Evolutionary conservation across 2,329 filamentous ascomycete genomes (phyloP).

Genomic region (Ampelomyces quisqualis): DNA sequence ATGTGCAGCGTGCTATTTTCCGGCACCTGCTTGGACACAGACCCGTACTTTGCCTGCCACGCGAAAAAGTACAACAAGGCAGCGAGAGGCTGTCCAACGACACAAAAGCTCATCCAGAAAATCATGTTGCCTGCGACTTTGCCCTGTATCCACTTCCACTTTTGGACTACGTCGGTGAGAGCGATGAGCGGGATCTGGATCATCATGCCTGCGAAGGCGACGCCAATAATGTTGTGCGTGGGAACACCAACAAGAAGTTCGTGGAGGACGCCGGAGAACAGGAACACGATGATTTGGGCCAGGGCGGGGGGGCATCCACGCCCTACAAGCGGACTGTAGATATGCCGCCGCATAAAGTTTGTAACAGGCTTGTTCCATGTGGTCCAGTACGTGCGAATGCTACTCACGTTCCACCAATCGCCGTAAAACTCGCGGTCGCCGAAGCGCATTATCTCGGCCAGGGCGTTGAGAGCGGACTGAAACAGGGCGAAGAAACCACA

Average conservation of each 20-base stretch:
- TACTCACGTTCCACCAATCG: constrained; percentile 90
- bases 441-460: constrained; percentile 87
- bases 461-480: constrained; percentile 85
- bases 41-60: constrained; percentile 97
- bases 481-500: constrained; percentile 97
- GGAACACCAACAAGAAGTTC: constrained; percentile 91
- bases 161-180: constrained; percentile 76
- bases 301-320: constrained; percentile 71
- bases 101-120: constrained; percentile 95
- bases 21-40: constrained; percentile 56
- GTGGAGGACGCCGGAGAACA: constrained; percentile 84
- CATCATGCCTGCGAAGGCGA: constrained; percentile 93
- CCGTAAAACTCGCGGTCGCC: constrained; percentile 94
- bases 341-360: constrained; percentile 91
- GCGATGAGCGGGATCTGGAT: constrained; percentile 85
- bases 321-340: constrained; percentile 84
- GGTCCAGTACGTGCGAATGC: constrained; percentile 86
- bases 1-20: constrained; percentile 26
- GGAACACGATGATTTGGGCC: constrained; percentile 81
- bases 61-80: constrained; percentile 95
- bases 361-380: constrained; percentile 98
- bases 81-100: constrained; percentile 91
- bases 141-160: constrained; percentile 71
- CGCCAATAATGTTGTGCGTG: constrained; percentile 89
- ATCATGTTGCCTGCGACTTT: constrained; percentile 86